Evolutionary conservation across 805 yeast species (phyloP), one percentile per base, ranked within the genome.

Genomic region (Cyberlindnera petersonii): DNA sequence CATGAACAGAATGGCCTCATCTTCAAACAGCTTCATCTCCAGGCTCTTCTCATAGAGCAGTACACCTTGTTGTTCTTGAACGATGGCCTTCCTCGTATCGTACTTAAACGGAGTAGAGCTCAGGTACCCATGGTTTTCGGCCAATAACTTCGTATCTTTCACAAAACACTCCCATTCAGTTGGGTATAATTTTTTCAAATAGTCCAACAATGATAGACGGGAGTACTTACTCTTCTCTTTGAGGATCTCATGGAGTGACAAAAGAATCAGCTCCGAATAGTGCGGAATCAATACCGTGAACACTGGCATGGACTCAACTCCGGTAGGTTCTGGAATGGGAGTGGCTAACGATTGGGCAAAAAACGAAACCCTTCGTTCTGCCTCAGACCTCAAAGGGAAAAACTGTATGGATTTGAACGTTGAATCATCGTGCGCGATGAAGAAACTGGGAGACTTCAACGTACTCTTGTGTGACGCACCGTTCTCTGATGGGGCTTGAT

Each of bases 281-380:
- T 88, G 96, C 8, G 97, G 97, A 26, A 88, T 74, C 54, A 88
- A 67, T 4, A 88, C 96, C 0, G 94, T 79, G 51, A 86, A 86
- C 0, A 84, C 65, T 1, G 95, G 94, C 89, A 86, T 85, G 28
- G 77, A 66, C 26, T 74, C 75, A 15, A 80, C 71, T 0, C 86
- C 73, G 10, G 72, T 61, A 0, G 87, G 80, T 33, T 79, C 86
- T 1, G 86, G 83, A 60, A 87, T 80, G 1, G 95, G 91, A 0
- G 94, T 85, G 0, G 95, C 79, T 24, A 87, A 64, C 0, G 95
- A 86, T 56, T 87, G 95, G 0, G 96, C 96, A 68, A 87, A 87
- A 53, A 85, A 87, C 0, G 95, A 83, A 2, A 87, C 72, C 40
- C 96, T 69, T 47, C 96, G 66, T 52, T 79, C 79, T 0, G 95